Conservation (phyloP, 176 grass and related monocot genomes). For the Luzula sylvatica region DNA sequence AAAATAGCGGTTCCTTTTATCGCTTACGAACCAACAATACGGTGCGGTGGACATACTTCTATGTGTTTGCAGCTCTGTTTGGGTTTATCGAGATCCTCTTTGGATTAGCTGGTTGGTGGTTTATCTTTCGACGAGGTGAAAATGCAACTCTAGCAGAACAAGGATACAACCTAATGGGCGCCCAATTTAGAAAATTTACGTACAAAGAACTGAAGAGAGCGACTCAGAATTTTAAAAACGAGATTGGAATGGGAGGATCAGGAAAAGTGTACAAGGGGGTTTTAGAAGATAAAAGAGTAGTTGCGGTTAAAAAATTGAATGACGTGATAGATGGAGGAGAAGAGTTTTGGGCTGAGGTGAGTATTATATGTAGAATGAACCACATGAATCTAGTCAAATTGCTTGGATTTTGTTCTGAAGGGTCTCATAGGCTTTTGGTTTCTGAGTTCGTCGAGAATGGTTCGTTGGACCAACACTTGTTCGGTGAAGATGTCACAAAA, state of each 20-base stretch:
- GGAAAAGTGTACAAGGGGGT: constrained; percentile 18
- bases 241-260: constrained; percentile 13
- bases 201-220: constrained; percentile 18
- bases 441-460: constrained; percentile 24
- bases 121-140: not conserved
- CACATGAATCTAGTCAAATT: constrained; percentile 28
- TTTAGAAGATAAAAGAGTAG: constrained; percentile 12
- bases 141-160: constrained; percentile 6
- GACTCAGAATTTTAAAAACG: constrained; percentile 15
- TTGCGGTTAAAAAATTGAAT: constrained; percentile 23
- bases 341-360: constrained; percentile 23
- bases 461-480: constrained; percentile 24
- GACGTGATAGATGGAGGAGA: constrained; percentile 19
- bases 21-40: not conserved
- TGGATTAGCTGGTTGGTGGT: constrained; percentile 1
- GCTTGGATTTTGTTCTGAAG: constrained; percentile 22
- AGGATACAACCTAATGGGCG: constrained; percentile 13
- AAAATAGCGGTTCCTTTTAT: not conserved
- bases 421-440: constrained; percentile 18
- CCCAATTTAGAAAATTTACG: constrained; percentile 21
- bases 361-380: constrained; percentile 21
- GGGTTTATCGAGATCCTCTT: constrained; percentile 18
- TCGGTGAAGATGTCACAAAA: not conserved
- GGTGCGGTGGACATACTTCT: constrained; percentile 17
- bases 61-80: constrained; percentile 7